phyloP scores from a whole-genome alignment of 75 land plant species.

The Gnetum montanum region DNA sequence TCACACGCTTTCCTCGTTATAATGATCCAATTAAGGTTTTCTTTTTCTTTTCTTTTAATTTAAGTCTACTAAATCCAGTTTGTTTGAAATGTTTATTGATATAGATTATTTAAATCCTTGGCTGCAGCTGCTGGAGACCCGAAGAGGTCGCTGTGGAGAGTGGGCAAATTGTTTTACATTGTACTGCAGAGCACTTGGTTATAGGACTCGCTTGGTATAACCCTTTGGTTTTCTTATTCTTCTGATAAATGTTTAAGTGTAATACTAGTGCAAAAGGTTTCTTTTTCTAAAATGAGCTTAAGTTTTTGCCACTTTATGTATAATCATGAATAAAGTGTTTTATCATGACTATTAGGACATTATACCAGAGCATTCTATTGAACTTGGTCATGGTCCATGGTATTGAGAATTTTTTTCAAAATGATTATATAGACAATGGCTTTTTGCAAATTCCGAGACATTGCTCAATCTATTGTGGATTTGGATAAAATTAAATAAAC shows the following conservation, averaged over 20 bases:
- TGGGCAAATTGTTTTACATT: constrained; percentile 99
- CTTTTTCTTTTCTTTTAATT: neutral
- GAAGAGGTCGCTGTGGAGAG: constrained; percentile 93
- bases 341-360: too few relatives aligned
- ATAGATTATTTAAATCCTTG: neutral
- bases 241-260: neutral
- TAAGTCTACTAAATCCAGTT: neutral
- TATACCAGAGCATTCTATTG: too few relatives aligned
- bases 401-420: too few relatives aligned
- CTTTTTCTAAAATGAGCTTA: too few relatives aligned
- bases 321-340: too few relatives aligned
- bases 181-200: constrained; percentile 93
- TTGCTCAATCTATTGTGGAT: too few relatives aligned
- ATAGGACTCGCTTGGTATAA: constrained; percentile 77
- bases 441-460: too few relatives aligned
- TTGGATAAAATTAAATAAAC: too few relatives aligned
- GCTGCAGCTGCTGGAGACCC: constrained; percentile 78
- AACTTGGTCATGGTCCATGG: too few relatives aligned
- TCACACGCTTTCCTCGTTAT: constrained; percentile 93
- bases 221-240: neutral
- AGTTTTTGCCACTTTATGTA: too few relatives aligned
- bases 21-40: constrained; percentile 89
- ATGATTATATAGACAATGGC: too few relatives aligned
- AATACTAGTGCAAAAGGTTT: too few relatives aligned
- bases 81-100: neutral